These are phyloP conservation scores for Alloteropsis angusta DNA, from an alignment of 202 grass and related monocot genomes.

Conservation along the genomic window DNA sequence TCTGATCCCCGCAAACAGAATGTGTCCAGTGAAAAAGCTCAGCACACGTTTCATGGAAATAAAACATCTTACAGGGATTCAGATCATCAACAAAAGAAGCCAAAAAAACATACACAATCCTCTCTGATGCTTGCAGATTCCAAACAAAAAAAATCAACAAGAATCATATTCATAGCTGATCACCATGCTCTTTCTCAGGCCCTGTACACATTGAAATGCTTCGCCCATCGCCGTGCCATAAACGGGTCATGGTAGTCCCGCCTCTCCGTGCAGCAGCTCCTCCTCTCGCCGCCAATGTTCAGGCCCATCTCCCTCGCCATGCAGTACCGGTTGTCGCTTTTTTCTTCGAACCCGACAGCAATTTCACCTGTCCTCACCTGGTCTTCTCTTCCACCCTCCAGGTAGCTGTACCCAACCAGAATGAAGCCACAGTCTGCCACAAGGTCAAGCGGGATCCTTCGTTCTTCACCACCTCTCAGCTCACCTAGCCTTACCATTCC, in stretches of 20 bases:
- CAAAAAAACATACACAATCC: background rate
- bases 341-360: constrained; percentile 51
- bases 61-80: constrained; percentile 14
- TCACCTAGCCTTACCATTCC: constrained; percentile 75
- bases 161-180: constrained; percentile 13
- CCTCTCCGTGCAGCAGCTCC: constrained; percentile 49
- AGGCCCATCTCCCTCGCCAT: constrained; percentile 31
- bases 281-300: constrained; percentile 34
- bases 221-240: constrained; percentile 82
- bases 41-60: constrained; percentile 23
- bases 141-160: constrained; percentile 29
- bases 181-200: constrained; percentile 29
- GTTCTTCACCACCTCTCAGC: constrained; percentile 81
- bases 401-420: constrained; percentile 58
- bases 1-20: constrained; percentile 18
- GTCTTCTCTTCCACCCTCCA: constrained; percentile 64
- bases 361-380: constrained; percentile 53
- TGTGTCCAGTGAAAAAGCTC: background rate
- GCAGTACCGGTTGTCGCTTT: constrained; percentile 18
- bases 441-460: constrained; percentile 68
- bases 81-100: constrained; percentile 11
- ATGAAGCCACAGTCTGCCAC: constrained; percentile 49
- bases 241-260: constrained; percentile 81
- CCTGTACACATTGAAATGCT: constrained; percentile 84
- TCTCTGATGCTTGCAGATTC: constrained; percentile 24